A percentile compares a stretch with the other conserved stretches of the same genome.
Evolutionary conservation across 768 basidiomycete genomes (phyloP).

Genomic region (Trametes gibbosa): DNA sequence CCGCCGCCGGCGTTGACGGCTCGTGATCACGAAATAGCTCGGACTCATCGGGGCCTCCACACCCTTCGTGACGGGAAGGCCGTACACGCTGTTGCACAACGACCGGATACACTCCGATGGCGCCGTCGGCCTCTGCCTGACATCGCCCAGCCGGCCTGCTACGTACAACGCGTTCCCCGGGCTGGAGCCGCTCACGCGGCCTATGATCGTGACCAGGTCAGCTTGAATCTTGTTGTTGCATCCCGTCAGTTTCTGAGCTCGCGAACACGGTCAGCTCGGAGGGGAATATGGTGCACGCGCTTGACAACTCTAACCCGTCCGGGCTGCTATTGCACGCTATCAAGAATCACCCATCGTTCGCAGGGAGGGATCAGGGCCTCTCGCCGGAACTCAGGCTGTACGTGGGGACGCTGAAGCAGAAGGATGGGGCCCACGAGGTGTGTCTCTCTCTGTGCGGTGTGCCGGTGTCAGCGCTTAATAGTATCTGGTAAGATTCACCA

Average conservation of each 20-base stretch:
- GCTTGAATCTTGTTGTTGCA: neutral
- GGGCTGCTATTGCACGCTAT: slow-evolving; percentile 57
- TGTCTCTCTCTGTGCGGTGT: neutral
- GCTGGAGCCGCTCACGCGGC: slow-evolving; percentile 39
- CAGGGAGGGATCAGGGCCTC: slow-evolving; percentile 25
- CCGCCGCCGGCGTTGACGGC: neutral
- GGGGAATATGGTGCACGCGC: slow-evolving; percentile 66
- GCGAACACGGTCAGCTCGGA: slow-evolving; percentile 46
- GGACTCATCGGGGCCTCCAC: slow-evolving; percentile 73
- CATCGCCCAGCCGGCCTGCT: slow-evolving; percentile 10
- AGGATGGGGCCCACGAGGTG: slow-evolving; percentile 21
- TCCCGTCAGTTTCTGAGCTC: neutral
- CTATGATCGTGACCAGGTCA: slow-evolving; percentile 57
- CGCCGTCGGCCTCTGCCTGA: slow-evolving; percentile 56
- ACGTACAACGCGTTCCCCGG: slow-evolving; percentile 36
- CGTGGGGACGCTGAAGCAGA: slow-evolving; percentile 40
- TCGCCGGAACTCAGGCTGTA: slow-evolving; percentile 58
- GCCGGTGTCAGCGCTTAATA: neutral
- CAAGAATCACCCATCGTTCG: slow-evolving; percentile 23
- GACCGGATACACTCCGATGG: slow-evolving; percentile 55
- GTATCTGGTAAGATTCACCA: slow-evolving; percentile 37
- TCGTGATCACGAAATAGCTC: slow-evolving; percentile 39
- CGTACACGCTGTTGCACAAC: slow-evolving; percentile 66
- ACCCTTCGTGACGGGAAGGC: slow-evolving; percentile 74
- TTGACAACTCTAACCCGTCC: slow-evolving; percentile 60